Evolutionary conservation across 148 eudicot species (phyloP), one percentile per base, ranked within the genome.

Genomic region (Rhododendron kiyosumense): DNA sequence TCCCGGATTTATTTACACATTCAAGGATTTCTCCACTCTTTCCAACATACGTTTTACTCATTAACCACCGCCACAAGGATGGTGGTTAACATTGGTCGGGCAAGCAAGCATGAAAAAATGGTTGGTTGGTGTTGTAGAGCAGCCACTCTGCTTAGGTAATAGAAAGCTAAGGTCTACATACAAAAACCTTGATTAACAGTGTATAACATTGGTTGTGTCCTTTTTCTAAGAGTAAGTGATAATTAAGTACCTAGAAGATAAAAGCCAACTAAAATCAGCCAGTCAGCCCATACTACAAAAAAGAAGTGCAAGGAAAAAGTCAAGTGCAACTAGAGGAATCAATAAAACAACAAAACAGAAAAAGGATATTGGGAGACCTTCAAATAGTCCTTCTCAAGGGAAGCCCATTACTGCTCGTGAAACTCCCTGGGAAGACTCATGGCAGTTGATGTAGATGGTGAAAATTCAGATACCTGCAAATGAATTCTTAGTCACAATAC

Each of bases 361-460:
- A 1, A 46, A 52, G 20, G 20, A 38, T 67, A 45, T 59, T 51
- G 36, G 67, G 71, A 82, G 81, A 97, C 98, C 98, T 97, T 93
- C 85, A 97, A 82, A 88, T 93, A 90, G 79, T 94, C 95, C 71
- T 84, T 91, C 95, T 97, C 98, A 69, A 97, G 76, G 61, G 96
- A 95, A 80, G 81, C 86, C 85, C 92, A 85, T 89, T 98, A 97
- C 87, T 93, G 95, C 85, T 97, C 98, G 84, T 97, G 99, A 88
- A 94, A 97, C 91, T 97, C 99, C 88, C 95, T 91, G 24, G 99
- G 98, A 93, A 97, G 98, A 84, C 96, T 96, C 94, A 97, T 90
- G 73, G 98, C 98, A 87, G 93, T 92, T 71, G 98, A 94, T 69
- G 98, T 94, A 83, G 96, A 89, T 13, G 99, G 99, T 36, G 94